Conservation (phyloP, 2,329 filamentous ascomycete genomes). For the Ceratocystis diversiconidia region DNA sequence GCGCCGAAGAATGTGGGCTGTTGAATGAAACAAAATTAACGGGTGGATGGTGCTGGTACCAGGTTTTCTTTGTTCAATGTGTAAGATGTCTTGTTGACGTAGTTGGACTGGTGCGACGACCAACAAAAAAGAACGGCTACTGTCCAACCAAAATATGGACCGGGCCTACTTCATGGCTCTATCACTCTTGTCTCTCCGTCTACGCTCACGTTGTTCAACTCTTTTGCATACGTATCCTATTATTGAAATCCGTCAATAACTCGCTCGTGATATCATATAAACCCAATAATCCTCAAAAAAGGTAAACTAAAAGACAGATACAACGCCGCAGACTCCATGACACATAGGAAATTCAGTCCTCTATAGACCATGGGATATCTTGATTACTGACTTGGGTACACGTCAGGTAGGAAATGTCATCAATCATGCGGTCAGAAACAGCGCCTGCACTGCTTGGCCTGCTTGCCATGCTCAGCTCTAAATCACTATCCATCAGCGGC, state of each 20-base stretch:
- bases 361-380: constrained; percentile 37
- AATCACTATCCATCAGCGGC: constrained; percentile 70
- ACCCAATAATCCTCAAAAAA: constrained; percentile 16
- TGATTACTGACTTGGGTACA: constrained; percentile 35
- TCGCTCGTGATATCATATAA: constrained; percentile 12
- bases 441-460: constrained; percentile 26
- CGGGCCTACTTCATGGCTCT: not conserved
- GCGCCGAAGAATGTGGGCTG: too few species aligned
- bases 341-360: constrained; percentile 18
- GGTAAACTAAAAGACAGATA: constrained; percentile 6
- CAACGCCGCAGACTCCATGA: not conserved
- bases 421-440: constrained; percentile 26
- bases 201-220: too few species aligned
- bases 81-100: not conserved
- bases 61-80: not conserved
- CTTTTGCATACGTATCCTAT: not conserved
- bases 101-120: not conserved
- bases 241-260: not conserved
- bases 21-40: too few species aligned
- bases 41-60: too few species aligned
- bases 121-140: not conserved
- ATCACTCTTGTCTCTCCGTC: too few species aligned
- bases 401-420: constrained; percentile 36
- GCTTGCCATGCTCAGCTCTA: constrained; percentile 58
- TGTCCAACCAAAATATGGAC: not conserved